Evolutionary conservation across 805 yeast genomes (phyloP).

Genomic region (Wickerhamiella brachini): DNA sequence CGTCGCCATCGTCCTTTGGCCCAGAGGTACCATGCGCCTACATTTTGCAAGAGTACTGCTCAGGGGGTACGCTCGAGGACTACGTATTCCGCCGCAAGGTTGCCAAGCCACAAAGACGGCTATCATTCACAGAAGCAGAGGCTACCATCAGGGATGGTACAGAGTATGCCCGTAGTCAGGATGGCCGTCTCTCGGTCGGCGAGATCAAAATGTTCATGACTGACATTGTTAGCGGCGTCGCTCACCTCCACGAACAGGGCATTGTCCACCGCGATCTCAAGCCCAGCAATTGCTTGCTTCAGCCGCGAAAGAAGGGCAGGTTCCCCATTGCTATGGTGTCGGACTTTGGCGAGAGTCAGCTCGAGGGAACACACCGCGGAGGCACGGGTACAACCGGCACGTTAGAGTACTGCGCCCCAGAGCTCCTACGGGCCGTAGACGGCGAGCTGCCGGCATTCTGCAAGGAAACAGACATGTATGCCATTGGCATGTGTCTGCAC

Average conservation of each 20-base stretch:
- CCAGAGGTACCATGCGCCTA: slow-evolving; percentile 60
- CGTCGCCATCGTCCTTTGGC: slow-evolving; percentile 36
- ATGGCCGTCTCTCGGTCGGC: slow-evolving; percentile 28
- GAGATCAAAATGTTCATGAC: slow-evolving; percentile 57
- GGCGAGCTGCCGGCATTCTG: slow-evolving; percentile 43
- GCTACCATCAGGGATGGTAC: neutral
- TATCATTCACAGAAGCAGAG: neutral
- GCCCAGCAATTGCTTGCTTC: slow-evolving; percentile 71
- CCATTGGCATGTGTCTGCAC: slow-evolving; percentile 71
- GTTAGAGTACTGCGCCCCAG: slow-evolving; percentile 79
- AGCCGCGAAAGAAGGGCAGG: slow-evolving; percentile 13
- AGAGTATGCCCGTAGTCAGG: neutral
- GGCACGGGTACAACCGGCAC: slow-evolving; percentile 85
- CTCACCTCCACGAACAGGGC: slow-evolving; percentile 61
- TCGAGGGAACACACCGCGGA: slow-evolving; percentile 47
- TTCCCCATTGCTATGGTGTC: slow-evolving; percentile 68
- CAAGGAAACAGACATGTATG: slow-evolving; percentile 63
- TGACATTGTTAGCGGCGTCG: slow-evolving; percentile 61
- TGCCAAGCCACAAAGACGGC: slow-evolving; percentile 19
- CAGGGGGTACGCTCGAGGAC: slow-evolving; percentile 76
- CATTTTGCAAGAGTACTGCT: slow-evolving; percentile 75
- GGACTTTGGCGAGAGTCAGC: slow-evolving; percentile 81
- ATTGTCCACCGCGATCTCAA: slow-evolving; percentile 81
- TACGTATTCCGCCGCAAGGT: slow-evolving; percentile 30
- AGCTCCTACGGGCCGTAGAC: slow-evolving; percentile 34